Evolutionary conservation across 495 filamentous ascomycete genomes (phyloP).

Genomic region (Aspergillus mulundensis): DNA sequence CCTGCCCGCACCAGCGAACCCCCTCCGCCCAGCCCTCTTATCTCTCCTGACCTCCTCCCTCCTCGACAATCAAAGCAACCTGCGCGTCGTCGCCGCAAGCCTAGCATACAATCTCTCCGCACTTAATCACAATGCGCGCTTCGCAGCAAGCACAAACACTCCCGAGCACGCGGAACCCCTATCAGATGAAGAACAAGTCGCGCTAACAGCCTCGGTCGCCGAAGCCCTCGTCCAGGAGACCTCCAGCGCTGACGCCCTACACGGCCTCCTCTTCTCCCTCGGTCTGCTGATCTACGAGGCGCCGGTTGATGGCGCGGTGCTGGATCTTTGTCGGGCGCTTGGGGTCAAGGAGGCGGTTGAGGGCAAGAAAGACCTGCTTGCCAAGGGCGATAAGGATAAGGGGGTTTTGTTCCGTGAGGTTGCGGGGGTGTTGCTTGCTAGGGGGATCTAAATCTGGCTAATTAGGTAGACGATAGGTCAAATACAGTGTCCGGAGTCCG

Average conservation of each 20-base stretch:
- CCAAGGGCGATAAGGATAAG: conserved; percentile 31
- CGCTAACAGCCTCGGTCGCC: conserved; percentile 69
- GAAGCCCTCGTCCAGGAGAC: conserved; percentile 70
- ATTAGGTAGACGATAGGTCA: too few relatives aligned
- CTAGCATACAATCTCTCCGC: conserved; percentile 79
- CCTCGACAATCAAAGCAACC: conserved; percentile 47
- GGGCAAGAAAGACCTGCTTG: conserved; percentile 41
- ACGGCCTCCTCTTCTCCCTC: conserved; percentile 66
- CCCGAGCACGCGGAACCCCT: too few relatives aligned
- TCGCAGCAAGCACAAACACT: conserved; percentile 35
- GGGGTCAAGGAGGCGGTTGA: conserved; percentile 58
- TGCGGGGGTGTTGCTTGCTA: conserved; percentile 42
- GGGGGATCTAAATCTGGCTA: conserved; percentile 19
- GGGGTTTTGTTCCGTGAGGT: conserved; percentile 54
- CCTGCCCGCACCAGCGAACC: conserved; percentile 24
- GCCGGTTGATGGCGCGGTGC: conserved; percentile 62
- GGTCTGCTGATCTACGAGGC: conserved; percentile 70
- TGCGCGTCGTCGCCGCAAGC: conserved; percentile 73
- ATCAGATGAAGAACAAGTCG: conserved; percentile 65
- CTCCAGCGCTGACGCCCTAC: conserved; percentile 63
- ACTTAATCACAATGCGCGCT: conserved; percentile 62
- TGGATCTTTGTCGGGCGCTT: conserved; percentile 69
- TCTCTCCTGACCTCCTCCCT: conserved; percentile 51
- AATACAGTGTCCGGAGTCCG: too few relatives aligned
- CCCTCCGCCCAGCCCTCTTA: conserved; percentile 7